These are phyloP conservation scores for Purshia tridentata DNA, from an alignment of 306 rosid species.

Conservation along the genomic window DNA sequence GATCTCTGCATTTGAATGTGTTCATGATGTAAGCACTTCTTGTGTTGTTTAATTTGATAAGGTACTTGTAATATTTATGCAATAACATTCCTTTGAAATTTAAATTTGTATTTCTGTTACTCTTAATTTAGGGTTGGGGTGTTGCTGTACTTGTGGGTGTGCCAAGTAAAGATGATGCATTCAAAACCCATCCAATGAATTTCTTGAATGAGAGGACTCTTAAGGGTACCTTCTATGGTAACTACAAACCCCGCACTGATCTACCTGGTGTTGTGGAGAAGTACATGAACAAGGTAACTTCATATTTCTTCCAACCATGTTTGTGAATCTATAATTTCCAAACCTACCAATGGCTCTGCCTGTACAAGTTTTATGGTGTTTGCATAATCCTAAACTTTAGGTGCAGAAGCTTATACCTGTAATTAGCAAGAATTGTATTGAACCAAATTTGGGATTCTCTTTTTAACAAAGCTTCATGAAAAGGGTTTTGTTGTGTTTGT, in stretches of 20 bases:
- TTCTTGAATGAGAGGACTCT: slow-evolving; percentile 80
- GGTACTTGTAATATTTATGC: background rate
- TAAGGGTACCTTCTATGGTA: slow-evolving; percentile 88
- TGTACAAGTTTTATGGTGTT: background rate
- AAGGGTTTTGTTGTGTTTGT: background rate
- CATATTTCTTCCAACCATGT: background rate
- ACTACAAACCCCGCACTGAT: slow-evolving; percentile 81
- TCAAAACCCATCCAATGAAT: slow-evolving; percentile 76
- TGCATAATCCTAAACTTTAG: too few species aligned
- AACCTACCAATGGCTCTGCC: too few species aligned
- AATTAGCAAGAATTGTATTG: too few species aligned
- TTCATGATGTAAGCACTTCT: slow-evolving; percentile 58
- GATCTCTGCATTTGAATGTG: slow-evolving; percentile 92
- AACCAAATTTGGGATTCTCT: too few species aligned
- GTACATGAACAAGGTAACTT: slow-evolving; percentile 60
- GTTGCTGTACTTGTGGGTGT: slow-evolving; percentile 93
- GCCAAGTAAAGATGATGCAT: slow-evolving; percentile 77
- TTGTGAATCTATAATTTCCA: background rate
- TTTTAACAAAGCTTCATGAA: background rate
- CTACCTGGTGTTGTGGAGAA: slow-evolving; percentile 70
- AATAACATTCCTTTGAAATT: background rate
- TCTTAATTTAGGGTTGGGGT: slow-evolving; percentile 74
- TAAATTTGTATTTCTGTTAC: background rate
- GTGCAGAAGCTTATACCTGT: too few species aligned
- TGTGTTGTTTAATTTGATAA: background rate